phyloP scores from a whole-genome alignment of 169 alveolate species.

The Plasmodium inui region DNA sequence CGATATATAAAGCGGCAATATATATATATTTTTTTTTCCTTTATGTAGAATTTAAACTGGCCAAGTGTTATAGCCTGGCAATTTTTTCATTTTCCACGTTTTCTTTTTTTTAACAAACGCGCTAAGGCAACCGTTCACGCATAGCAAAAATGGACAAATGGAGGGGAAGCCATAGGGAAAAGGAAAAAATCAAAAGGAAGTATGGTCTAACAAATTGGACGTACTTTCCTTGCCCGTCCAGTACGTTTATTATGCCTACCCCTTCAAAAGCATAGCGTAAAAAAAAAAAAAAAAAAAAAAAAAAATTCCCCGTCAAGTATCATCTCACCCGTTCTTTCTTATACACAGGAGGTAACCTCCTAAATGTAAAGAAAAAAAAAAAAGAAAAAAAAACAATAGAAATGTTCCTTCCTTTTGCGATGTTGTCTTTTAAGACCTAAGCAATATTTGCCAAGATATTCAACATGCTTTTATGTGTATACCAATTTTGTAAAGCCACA shows the following conservation, averaged over 20 bases:
- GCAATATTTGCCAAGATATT: background rate
- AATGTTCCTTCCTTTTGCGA: slow-evolving; percentile 16
- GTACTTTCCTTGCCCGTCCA: slow-evolving; percentile 30
- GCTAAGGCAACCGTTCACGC: background rate
- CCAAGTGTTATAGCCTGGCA: background rate
- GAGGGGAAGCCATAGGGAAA: background rate
- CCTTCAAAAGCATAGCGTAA: background rate
- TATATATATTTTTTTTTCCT: slow-evolving; percentile 16
- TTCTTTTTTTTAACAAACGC: slow-evolving; percentile 16
- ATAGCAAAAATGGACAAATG: slow-evolving; percentile 2
- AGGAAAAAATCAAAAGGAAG: slow-evolving; percentile 13
- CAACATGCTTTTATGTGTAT: background rate
- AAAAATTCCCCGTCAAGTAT: background rate
- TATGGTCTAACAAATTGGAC: slow-evolving; percentile 17
- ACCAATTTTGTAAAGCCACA: background rate
- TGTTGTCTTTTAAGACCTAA: slow-evolving; percentile 16
- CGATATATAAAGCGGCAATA: too few relatives aligned
- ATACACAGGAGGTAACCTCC: background rate
- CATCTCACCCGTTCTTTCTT: slow-evolving; percentile 17
- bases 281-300: slow-evolving; percentile 21
- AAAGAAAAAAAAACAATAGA: background rate
- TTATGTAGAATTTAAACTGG: slow-evolving; percentile 13
- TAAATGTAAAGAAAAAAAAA: background rate
- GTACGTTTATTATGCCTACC: slow-evolving; percentile 8
- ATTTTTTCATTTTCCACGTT: slow-evolving; percentile 7